phyloP scores from a whole-genome alignment of 371 early-diverging fungal species.

The Fennellomyces sp. region DNA sequence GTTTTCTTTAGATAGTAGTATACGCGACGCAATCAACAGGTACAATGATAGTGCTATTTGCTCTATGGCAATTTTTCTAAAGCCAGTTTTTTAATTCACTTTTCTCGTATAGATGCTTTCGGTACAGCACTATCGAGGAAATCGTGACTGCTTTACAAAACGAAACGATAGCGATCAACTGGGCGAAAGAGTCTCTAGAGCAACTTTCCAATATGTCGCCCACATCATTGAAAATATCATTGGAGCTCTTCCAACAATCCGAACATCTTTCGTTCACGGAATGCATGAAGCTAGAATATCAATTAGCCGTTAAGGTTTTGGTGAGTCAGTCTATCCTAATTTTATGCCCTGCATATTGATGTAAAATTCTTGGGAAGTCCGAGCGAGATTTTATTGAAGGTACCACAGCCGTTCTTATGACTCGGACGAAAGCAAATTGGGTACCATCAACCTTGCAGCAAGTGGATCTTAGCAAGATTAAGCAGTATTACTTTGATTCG shows the following conservation, averaged over 20 bases:
- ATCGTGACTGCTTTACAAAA: conserved; percentile 81
- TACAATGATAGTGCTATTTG: too few relatives aligned
- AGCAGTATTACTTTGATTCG: background rate
- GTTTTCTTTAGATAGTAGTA: background rate
- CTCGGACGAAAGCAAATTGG: conserved; percentile 66
- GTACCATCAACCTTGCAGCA: conserved; percentile 57
- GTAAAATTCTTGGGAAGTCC: too few relatives aligned
- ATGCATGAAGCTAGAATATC: conserved; percentile 88
- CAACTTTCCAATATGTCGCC: conserved; percentile 78
- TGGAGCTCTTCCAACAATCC: conserved; percentile 81
- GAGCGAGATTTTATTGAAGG: conserved; percentile 81
- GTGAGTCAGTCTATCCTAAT: too few relatives aligned
- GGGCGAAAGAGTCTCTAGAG: conserved; percentile 73
- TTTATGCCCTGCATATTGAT: too few relatives aligned
- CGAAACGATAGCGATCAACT: conserved; percentile 49
- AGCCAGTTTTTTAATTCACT: background rate
- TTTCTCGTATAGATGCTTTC: conserved; percentile 70
- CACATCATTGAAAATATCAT: conserved; percentile 87
- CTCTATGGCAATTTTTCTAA: too few relatives aligned
- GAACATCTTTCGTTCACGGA: conserved; percentile 65
- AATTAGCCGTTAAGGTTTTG: too few relatives aligned
- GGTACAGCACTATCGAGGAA: conserved; percentile 78
- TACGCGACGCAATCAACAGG: background rate
- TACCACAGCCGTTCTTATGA: conserved; percentile 71
- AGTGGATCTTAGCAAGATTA: conserved; percentile 38